Percentiles rank a stretch among this genome's conserved stretches.
Evolutionary conservation across 2,329 filamentous ascomycete genomes (phyloP).

Genomic region (Monilinia fructigena): DNA sequence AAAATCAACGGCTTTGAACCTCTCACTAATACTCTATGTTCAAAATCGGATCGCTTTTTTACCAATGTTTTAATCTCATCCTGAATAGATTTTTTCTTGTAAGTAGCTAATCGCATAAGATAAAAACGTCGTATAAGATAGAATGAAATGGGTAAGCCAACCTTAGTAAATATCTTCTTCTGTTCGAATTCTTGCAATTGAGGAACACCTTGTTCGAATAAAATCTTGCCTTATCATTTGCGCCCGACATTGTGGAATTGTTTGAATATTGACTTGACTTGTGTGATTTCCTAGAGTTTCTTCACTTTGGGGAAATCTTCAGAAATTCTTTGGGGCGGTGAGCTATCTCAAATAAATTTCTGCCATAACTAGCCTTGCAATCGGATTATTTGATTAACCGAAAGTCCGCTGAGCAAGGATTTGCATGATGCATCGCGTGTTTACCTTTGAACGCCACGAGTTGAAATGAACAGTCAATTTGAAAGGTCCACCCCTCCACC

Average conservation of each 20-base stretch:
- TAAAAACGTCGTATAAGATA: background rate
- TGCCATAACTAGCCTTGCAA: background rate
- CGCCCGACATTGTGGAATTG: conserved; percentile 63
- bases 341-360: background rate
- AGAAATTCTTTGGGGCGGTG: conserved; percentile 24
- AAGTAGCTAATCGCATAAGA: conserved; percentile 4
- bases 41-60: conserved; percentile 86
- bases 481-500: background rate
- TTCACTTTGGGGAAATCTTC: conserved; percentile 2
- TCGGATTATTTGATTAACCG: background rate
- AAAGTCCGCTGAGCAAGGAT: background rate
- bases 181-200: conserved; percentile 90
- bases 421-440: background rate
- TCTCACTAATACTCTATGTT: conserved; percentile 83
- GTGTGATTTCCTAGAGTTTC: background rate
- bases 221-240: conserved; percentile 92
- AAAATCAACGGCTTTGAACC: conserved; percentile 76
- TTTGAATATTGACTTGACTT: conserved; percentile 10
- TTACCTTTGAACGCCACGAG: conserved; percentile 8
- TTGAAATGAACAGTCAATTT: background rate
- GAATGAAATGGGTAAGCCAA: conserved; percentile 40
- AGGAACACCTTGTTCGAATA: conserved; percentile 89
- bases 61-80: conserved; percentile 89
- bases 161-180: conserved; percentile 85
- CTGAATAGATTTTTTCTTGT: conserved; percentile 44